A percentile compares a stretch with the other conserved stretches of the same genome.
Conservation (phyloP, 805 yeast genomes). For the Pichia occidentalis region DNA sequence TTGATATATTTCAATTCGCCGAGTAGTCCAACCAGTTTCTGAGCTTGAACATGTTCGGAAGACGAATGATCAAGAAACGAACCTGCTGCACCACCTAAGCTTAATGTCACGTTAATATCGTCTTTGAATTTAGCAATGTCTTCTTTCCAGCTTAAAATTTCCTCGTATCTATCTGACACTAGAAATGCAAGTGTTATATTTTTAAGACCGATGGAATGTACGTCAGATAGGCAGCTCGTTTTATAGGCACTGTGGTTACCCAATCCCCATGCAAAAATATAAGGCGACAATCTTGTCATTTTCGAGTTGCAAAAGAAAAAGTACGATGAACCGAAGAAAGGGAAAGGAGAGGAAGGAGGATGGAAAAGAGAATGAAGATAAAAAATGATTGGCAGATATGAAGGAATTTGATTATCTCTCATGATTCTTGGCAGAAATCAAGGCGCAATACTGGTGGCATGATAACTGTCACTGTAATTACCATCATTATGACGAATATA, state of each 20-base stretch:
- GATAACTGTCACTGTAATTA: too few relatives aligned
- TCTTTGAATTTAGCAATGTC: conserved; percentile 19
- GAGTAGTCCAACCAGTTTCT: conserved; percentile 15
- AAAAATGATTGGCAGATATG: too few relatives aligned
- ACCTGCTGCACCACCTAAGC: conserved; percentile 30
- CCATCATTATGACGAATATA: too few relatives aligned
- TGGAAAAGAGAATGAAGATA: too few relatives aligned
- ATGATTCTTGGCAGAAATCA: background rate
- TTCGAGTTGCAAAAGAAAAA: background rate
- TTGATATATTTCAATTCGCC: conserved; percentile 14
- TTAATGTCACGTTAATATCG: conserved; percentile 19
- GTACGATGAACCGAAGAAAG: background rate
- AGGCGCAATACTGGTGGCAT: too few relatives aligned
- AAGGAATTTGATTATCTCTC: background rate
- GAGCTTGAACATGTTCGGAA: conserved; percentile 15
- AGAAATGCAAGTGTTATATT: conserved; percentile 26
- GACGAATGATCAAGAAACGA: conserved; percentile 18
- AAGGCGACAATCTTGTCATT: conserved; percentile 27
- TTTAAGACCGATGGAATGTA: conserved; percentile 13
- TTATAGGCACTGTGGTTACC: conserved; percentile 15
- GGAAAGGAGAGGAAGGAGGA: background rate
- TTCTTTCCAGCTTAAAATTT: conserved; percentile 22
- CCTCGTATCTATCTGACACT: conserved; percentile 21
- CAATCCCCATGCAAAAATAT: conserved; percentile 27
- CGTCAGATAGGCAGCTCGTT: conserved; percentile 17